A percentile compares a stretch with the other conserved stretches of the same genome.
Evolutionary conservation across 2,329 filamentous ascomycete species (phyloP).

Genomic region (Rhynchosporium agropyri): DNA sequence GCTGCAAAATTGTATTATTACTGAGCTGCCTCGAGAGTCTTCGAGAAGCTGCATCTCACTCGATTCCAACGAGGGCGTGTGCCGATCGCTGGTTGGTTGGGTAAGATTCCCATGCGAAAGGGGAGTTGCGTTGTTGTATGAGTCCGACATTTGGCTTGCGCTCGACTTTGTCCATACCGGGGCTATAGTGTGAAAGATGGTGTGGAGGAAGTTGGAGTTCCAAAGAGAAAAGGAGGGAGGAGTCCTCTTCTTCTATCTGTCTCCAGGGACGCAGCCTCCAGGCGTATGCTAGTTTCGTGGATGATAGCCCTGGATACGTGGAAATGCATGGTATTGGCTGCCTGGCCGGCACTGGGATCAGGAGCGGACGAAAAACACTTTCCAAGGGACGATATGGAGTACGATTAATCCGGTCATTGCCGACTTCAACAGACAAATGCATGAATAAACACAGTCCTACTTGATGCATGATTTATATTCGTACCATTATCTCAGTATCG

Average conservation of each 20-base stretch:
- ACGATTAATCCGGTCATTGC: background rate
- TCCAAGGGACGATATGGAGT: background rate
- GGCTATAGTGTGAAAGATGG: background rate
- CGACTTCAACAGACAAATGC: background rate
- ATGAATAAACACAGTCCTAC: conserved; percentile 1
- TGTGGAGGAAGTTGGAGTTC: background rate
- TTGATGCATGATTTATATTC: conserved; percentile 1
- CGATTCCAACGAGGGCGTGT: background rate
- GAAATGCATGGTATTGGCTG: background rate
- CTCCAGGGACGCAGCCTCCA: background rate
- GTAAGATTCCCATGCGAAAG: conserved; percentile 1
- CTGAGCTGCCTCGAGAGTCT: background rate
- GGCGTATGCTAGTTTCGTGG: background rate
- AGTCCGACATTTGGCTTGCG: no score
- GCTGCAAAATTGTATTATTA: background rate
- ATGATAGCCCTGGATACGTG: background rate
- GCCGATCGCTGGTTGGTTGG: background rate
- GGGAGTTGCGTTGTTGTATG: background rate
- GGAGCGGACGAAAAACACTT: background rate
- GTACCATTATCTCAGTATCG: background rate
- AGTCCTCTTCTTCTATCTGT: background rate
- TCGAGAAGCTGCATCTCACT: background rate
- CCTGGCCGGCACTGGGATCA: background rate
- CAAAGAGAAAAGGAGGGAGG: background rate
- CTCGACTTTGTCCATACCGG: background rate